Percentiles rank a stretch among this genome's conserved stretches.
phyloP scores from a whole-genome alignment of 1,284 basidiomycete genomes.

The Tilletiaria anomala region DNA sequence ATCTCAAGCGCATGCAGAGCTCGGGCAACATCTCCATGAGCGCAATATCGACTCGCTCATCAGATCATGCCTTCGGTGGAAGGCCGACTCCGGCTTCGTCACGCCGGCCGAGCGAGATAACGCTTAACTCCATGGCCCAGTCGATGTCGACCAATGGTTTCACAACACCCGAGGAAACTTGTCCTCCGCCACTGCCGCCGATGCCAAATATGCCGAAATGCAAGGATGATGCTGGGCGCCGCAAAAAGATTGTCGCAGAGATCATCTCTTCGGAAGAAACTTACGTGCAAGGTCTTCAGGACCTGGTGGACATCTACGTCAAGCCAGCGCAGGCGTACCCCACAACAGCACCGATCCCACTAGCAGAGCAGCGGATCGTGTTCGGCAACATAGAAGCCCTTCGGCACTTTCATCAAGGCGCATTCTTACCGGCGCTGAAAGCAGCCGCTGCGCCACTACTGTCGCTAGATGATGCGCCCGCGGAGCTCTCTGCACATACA shows the following conservation, averaged over 20 bases:
- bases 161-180: too few species aligned
- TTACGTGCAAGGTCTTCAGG: constrained; percentile 80
- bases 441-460: constrained; percentile 42
- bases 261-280: constrained; percentile 71
- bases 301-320: constrained; percentile 89
- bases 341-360: too few species aligned
- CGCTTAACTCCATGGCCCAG: too few species aligned
- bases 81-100: too few species aligned
- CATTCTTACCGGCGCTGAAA: constrained; percentile 77
- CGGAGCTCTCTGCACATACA: constrained; percentile 58
- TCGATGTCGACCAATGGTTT: too few species aligned
- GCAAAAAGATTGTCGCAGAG: constrained; percentile 38
- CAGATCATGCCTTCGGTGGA: too few species aligned
- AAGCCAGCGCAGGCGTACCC: constrained; percentile 61
- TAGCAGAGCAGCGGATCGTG: constrained; percentile 71
- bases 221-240: constrained; percentile 34
- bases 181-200: too few species aligned
- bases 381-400: constrained; percentile 83
- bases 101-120: too few species aligned
- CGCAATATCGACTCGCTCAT: too few species aligned
- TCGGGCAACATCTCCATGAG: too few species aligned
- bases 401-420: constrained; percentile 78
- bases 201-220: background rate
- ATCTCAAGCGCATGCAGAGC: too few species aligned
- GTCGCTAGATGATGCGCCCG: constrained; percentile 37